Percentiles rank a stretch among this genome's conserved stretches.
These are phyloP conservation scores for Xanthoparmelia taractica DNA, from an alignment of 495 filamentous ascomycete genomes.

Conservation along the genomic window DNA sequence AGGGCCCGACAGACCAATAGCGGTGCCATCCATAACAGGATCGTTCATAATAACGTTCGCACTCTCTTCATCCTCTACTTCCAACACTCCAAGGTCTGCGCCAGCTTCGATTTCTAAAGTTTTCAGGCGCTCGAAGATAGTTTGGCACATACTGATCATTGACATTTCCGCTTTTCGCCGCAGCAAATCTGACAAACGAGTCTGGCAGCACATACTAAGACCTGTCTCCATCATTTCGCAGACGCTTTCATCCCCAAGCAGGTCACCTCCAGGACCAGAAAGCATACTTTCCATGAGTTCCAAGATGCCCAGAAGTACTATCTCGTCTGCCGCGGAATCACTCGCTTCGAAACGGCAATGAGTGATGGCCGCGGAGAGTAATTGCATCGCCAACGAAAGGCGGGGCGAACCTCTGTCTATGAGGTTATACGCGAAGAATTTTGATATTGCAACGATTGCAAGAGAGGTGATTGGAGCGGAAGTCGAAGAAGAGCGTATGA, in stretches of 20 bases:
- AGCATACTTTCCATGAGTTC: constrained; percentile 98
- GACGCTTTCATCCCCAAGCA: constrained; percentile 91
- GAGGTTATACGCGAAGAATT: constrained; percentile 93
- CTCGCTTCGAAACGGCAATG: constrained; percentile 97
- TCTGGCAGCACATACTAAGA: constrained; percentile 93
- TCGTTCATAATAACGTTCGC: constrained; percentile 74
- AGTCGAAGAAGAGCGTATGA: constrained; percentile 92
- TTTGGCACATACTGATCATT: constrained; percentile 98
- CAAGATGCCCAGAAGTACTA: constrained; percentile 85
- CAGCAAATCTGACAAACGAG: constrained; percentile 82
- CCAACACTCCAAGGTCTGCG: constrained; percentile 50
- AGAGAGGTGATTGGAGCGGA: constrained; percentile 94
- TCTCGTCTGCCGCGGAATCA: constrained; percentile 88
- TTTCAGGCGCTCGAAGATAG: constrained; percentile 89
- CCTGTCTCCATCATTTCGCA: constrained; percentile 99
- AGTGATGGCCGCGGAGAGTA: constrained; percentile 88
- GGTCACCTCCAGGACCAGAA: constrained; percentile 79
- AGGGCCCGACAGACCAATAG: constrained; percentile 30
- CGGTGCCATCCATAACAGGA: constrained; percentile 70
- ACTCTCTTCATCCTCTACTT: constrained; percentile 49
- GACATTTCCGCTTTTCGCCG: constrained; percentile 88
- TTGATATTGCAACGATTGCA: constrained; percentile 89
- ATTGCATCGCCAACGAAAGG: constrained; percentile 85
- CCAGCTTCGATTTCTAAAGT: constrained; percentile 66
- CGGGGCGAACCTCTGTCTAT: constrained; percentile 74